Base-by-base conservation (phyloP, 2,329 filamentous ascomycete species). In the Xylariaceae sp. region DNA sequence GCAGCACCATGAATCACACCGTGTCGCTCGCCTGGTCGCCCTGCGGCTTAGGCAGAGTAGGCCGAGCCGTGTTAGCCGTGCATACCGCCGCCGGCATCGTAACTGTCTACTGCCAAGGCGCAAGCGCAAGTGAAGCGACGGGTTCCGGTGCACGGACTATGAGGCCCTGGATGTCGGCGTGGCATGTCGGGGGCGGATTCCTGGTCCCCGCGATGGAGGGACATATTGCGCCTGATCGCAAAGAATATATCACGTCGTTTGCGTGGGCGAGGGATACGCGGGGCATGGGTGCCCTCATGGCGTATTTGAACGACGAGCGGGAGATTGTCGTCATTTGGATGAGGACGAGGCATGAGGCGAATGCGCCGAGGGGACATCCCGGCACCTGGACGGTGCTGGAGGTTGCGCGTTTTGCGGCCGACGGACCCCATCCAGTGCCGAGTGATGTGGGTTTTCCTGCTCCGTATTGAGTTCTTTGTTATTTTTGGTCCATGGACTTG, bases 21-120 rank as follows among this genome's bases (percentile, higher is more conserved):
- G 73, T 82, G 11, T 68, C 72, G 6, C 59, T 83, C 26, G 76
- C 74, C 47, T 84, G 81, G 81, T 83, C 80, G n/a, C 80, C 80
- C 0, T 69, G 68, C n/a, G 79, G 78, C 1, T 66, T 84, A n/a
- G 80, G 81, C 1, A 73, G 74, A 41, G 81, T 82, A 61, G 65
- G 73, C 6, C 73, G 81, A 1, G 74, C 80, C 0, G 73, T 82
- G 4, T 68, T 84, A 35, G 74, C 71, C 11, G 76, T 77, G 3
- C 65, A 83, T 58, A 76, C 76, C 1, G 77, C 77, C 6, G 74
- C 72, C 1, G 81, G 81, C 1, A 70, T 71, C 47, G 61, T 84
- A 29, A 70, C 76, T 12, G 69, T 79, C 12, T 76, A 82, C 44
- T 80, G 80, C 19, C 80, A 84, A 63, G 68, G 70, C n/a, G 61